Conservation (phyloP, 805 yeast genomes). For the Peterozyma xylosa region DNA sequence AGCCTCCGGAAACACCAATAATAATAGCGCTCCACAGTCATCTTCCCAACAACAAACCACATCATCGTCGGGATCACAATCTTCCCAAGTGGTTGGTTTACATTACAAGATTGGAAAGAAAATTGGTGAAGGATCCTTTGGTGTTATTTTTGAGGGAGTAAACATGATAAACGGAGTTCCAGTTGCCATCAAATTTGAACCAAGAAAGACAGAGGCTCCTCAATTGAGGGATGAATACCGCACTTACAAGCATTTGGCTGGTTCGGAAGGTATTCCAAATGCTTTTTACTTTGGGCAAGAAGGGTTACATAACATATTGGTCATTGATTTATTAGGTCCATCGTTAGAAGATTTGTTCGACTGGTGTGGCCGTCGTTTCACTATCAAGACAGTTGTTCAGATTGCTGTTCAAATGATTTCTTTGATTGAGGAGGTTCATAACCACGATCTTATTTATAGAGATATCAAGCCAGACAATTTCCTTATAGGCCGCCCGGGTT, state of each 20-base stretch:
- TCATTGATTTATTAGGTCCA: conserved; percentile 93
- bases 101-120: conserved; percentile 96
- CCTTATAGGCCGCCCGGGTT: conserved; percentile 81
- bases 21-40: background rate
- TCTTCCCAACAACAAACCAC: background rate
- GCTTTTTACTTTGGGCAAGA: conserved; percentile 99
- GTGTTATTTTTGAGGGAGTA: conserved; percentile 93
- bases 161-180: conserved; percentile 86
- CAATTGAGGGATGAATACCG: conserved; percentile 95
- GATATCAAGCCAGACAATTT: conserved; percentile 98
- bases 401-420: conserved; percentile 93
- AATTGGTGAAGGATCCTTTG: conserved; percentile 98
- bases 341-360: conserved; percentile 93
- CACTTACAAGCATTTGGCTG: conserved; percentile 82
- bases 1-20: conserved; percentile 14
- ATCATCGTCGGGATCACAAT: conserved; percentile 18
- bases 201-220: conserved; percentile 95
- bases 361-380: conserved; percentile 93
- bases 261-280: conserved; percentile 80
- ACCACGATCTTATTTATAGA: conserved; percentile 84
- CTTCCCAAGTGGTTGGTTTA: conserved; percentile 75
- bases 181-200: conserved; percentile 96
- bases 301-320: conserved; percentile 91
- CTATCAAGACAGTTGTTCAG: conserved; percentile 84
- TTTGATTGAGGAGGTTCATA: conserved; percentile 80